phyloP scores from a whole-genome alignment of 139 green algal genomes.

The Volvox africanus region DNA sequence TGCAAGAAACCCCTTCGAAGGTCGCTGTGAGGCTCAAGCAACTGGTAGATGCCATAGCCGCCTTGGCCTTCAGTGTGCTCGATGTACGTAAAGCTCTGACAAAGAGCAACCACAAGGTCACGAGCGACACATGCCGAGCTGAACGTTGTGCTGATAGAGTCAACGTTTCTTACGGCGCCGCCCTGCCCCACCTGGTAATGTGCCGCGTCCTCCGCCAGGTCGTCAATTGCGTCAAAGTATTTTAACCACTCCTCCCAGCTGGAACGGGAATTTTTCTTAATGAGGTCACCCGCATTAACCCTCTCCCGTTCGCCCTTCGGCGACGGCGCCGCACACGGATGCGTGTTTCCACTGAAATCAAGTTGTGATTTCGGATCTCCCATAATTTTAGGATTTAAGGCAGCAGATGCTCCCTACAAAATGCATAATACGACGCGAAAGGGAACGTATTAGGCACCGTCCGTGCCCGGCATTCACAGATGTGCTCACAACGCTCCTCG shows the following conservation, averaged over 20 bases:
- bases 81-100: no score
- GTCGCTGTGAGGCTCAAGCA: no score
- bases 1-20: no score
- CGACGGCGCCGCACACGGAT: background rate
- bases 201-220: constrained; percentile 39
- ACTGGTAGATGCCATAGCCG: no score
- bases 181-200: constrained; percentile 28
- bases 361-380: background rate
- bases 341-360: background rate
- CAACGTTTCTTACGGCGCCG: no score
- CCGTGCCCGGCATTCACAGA: no score
- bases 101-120: no score
- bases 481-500: no score
- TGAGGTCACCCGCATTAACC: background rate
- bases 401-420: constrained; percentile 15
- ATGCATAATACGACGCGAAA: background rate
- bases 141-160: no score
- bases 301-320: constrained; percentile 28
- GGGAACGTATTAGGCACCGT: no score
- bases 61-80: no score
- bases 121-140: no score
- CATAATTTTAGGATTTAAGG: constrained; percentile 18
- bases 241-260: constrained; percentile 43
- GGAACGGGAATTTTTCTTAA: background rate
- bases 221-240: constrained; percentile 37